Evolutionary conservation across 352 stramenopile species (phyloP), one percentile per base, ranked within the genome.

Genomic region (Pythium insidiosum): DNA sequence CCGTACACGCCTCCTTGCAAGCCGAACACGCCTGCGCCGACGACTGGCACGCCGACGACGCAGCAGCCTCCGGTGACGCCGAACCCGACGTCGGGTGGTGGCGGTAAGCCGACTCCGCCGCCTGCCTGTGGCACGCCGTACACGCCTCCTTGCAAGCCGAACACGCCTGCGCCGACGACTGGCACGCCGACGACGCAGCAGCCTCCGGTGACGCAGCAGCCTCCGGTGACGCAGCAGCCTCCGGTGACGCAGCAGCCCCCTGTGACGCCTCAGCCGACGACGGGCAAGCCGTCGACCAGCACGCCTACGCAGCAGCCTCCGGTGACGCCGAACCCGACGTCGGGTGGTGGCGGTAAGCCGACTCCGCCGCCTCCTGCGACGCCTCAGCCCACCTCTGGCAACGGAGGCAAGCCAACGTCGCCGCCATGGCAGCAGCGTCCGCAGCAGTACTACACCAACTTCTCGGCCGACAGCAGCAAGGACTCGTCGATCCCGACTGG

Each of bases 371-470:
- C 28, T 19, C 21, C 33, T 40, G 21, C 34, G 20, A 39, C 43
- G 31, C 12, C 31, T 21, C 18, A 13, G 6, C 19, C 40, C 7
- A 22, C 28, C 4, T 26, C 40, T 12, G 16, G 6, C 4, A 47
- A 26, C 19, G 28, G 28, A 13, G 28, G 28, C 28, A 33, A 33
- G 28, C 28, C 28, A 33, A 33, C 28, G 9, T 15, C 28, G 28
- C 28, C 28, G n/a, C 39, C 47, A 11, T 31, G 38, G 30, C 31
- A 28, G 24, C n/a, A 36, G 3, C 15, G 34, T 24, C 47, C 47
- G 18, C 25, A 34, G 30, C 38, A 48, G 28, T 33, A 15, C 9
- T 33, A 9, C 15, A 15, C 28, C 28, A 15, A 15, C 15, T 9
- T 33, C 28, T 33, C 15, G 9, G 28, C 28, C 28, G 15, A 33